These are phyloP conservation scores for Termitomyces sp. DNA, from an alignment of 768 basidiomycete genomes.

Conservation along the genomic window DNA sequence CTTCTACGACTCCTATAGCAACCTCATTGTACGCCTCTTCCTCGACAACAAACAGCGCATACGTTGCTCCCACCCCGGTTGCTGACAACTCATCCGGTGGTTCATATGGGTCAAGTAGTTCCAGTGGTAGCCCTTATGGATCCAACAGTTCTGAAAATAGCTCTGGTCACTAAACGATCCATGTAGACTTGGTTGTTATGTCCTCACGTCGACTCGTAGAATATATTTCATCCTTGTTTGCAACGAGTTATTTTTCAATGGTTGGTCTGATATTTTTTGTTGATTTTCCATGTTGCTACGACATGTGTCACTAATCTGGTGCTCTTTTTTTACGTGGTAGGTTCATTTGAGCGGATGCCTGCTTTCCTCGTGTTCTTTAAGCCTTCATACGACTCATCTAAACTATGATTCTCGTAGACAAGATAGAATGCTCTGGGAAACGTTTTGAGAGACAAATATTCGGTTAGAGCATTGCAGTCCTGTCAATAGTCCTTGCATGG, in stretches of 20 bases:
- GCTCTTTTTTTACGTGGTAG: constrained; percentile 25
- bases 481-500: neutral
- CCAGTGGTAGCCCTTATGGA: constrained; percentile 8
- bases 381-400: neutral
- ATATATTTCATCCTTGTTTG: constrained; percentile 16
- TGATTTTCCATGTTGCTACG: constrained; percentile 32
- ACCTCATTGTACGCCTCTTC: neutral
- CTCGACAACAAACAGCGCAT: constrained; percentile 4
- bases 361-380: constrained; percentile 1
- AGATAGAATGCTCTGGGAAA: constrained; percentile 17
- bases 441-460: neutral
- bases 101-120: constrained; percentile 11
- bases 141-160: neutral
- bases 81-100: constrained; percentile 14
- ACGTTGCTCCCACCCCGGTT: constrained; percentile 14
- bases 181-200: constrained; percentile 19
- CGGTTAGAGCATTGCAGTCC: neutral
- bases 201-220: constrained; percentile 30
- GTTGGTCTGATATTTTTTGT: constrained; percentile 20
- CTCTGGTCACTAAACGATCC: constrained; percentile 23
- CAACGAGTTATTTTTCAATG: constrained; percentile 18
- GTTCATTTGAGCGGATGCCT: constrained; percentile 18
- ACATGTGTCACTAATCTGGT: constrained; percentile 5
- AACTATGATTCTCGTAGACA: constrained; percentile 1
- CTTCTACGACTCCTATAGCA: constrained; percentile 16